Conservation (phyloP, 163 green algal species). For the Volvox carteri region DNA sequence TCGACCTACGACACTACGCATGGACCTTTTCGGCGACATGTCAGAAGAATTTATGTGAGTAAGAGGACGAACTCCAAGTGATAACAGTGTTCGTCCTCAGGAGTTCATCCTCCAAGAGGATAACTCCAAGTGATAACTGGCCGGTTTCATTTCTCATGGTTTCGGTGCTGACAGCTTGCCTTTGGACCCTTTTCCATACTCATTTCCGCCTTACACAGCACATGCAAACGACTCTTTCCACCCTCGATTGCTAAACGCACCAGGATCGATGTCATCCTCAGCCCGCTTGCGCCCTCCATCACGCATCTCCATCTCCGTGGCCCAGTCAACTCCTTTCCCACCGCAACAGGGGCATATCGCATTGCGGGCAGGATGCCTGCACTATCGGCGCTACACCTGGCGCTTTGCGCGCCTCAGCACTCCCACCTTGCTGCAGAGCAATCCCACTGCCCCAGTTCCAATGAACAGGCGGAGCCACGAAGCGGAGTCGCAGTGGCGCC, state of each 20-base stretch:
- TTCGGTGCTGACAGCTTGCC: background rate
- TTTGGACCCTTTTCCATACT: background rate
- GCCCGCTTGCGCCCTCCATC: background rate
- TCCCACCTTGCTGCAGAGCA: too few species aligned
- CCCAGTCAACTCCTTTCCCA: background rate
- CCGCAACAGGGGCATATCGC: too few species aligned
- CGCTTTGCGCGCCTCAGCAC: background rate
- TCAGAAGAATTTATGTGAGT: slow-evolving; percentile 7
- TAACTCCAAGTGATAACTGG: too few species aligned
- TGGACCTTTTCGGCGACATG: background rate
- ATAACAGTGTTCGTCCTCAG: too few species aligned
- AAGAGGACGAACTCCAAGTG: too few species aligned
- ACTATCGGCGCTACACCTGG: background rate
- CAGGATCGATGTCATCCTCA: background rate
- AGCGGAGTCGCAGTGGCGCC: background rate
- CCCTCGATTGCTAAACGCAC: background rate
- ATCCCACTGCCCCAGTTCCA: too few species aligned
- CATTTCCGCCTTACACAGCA: too few species aligned
- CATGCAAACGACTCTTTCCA: too few species aligned
- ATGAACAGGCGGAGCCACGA: background rate
- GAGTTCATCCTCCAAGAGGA: too few species aligned
- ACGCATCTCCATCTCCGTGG: background rate
- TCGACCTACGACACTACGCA: background rate
- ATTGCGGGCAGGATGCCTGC: background rate
- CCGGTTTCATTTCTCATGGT: background rate